phyloP scores from a whole-genome alignment of 441 rosid genomes.

The Pelargonium australe region DNA sequence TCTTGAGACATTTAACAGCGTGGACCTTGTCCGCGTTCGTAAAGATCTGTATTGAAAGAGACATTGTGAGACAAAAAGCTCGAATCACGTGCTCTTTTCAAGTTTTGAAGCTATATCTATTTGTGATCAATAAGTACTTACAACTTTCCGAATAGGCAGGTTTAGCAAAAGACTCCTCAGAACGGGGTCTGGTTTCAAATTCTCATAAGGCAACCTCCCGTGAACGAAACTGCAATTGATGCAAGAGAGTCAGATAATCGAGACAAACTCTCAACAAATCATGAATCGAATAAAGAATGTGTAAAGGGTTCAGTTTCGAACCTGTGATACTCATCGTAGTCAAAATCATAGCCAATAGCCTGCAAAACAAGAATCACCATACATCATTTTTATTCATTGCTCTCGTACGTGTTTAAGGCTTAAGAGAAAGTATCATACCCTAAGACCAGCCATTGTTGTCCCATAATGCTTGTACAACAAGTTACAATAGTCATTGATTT shows the following conservation, averaged over 20 bases:
- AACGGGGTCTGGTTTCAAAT: slow-evolving; percentile 74
- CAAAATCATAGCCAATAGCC: slow-evolving; percentile 73
- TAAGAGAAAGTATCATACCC: slow-evolving; percentile 48
- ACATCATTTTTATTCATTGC: background rate
- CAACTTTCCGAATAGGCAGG: slow-evolving; percentile 72
- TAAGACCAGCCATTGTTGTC: slow-evolving; percentile 82
- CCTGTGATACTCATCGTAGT: slow-evolving; percentile 79
- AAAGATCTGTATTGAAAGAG: slow-evolving; percentile 40
- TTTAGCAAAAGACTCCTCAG: slow-evolving; percentile 60
- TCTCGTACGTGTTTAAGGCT: background rate
- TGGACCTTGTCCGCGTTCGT: slow-evolving; percentile 76
- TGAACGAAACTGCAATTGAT: slow-evolving; percentile 53
- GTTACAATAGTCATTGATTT: slow-evolving; percentile 59
- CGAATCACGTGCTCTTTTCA: background rate
- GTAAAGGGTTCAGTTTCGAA: background rate
- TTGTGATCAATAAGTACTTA: slow-evolving; percentile 30
- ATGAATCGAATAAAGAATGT: slow-evolving; percentile 18
- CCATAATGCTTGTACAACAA: slow-evolving; percentile 71
- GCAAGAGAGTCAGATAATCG: background rate
- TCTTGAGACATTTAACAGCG: slow-evolving; percentile 48
- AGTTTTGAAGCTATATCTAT: no score
- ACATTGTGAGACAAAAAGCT: background rate
- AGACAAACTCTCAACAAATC: background rate
- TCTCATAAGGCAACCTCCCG: slow-evolving; percentile 71
- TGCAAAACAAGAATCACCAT: slow-evolving; percentile 19